Evolutionary conservation across 805 yeast genomes (phyloP).

Genomic region (Jamesozyma spencerorum): DNA sequence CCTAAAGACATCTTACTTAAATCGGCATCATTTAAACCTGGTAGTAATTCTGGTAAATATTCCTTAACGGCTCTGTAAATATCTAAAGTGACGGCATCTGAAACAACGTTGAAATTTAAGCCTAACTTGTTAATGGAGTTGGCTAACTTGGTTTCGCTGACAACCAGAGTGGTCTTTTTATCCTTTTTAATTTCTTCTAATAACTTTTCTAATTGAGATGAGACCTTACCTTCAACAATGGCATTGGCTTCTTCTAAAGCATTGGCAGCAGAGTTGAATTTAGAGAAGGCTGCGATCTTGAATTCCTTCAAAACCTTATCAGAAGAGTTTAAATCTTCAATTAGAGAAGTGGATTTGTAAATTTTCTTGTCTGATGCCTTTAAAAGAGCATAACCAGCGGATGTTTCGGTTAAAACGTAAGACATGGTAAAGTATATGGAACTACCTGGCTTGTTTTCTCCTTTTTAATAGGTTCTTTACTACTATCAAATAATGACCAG

Average conservation of each 20-base stretch:
- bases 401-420: slow-evolving; percentile 90
- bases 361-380: slow-evolving; percentile 97
- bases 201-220: slow-evolving; percentile 68
- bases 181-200: slow-evolving; percentile 68
- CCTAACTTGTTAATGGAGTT: slow-evolving; percentile 94
- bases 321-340: slow-evolving; percentile 70
- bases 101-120: slow-evolving; percentile 74
- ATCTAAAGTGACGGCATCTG: slow-evolving; percentile 92
- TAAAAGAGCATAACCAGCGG: slow-evolving; percentile 96
- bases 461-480: neutral
- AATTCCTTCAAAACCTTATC: slow-evolving; percentile 83
- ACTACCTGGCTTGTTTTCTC: neutral
- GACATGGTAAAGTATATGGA: slow-evolving; percentile 42
- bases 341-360: slow-evolving; percentile 68
- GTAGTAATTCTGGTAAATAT: slow-evolving; percentile 84
- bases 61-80: slow-evolving; percentile 93
- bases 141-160: slow-evolving; percentile 91
- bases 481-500: neutral
- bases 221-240: slow-evolving; percentile 86
- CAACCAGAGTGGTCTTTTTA: slow-evolving; percentile 80
- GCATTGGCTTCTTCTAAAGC: slow-evolving; percentile 94
- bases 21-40: slow-evolving; percentile 81
- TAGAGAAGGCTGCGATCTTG: slow-evolving; percentile 91
- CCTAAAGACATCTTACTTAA: slow-evolving; percentile 93
- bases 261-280: slow-evolving; percentile 87